phyloP scores from a whole-genome alignment of 495 filamentous ascomycete genomes.

The Penicillium psychrofluorescens region DNA sequence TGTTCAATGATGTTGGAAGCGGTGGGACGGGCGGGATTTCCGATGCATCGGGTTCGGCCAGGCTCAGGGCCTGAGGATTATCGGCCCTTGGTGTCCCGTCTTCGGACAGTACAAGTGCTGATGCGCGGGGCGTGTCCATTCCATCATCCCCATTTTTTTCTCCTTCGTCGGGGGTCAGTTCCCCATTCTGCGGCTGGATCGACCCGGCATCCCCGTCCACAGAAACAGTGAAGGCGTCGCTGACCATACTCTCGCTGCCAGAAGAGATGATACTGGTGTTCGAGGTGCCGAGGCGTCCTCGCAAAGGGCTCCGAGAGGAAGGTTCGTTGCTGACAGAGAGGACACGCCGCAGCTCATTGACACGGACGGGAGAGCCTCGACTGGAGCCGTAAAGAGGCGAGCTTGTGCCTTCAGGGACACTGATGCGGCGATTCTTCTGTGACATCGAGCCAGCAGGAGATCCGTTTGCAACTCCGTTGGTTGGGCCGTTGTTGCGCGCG shows the following conservation, averaged over 20 bases:
- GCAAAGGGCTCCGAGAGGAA: conserved; percentile 31
- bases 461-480: conserved; percentile 43
- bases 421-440: conserved; percentile 28
- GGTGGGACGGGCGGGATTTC: conserved; percentile 38
- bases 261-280: conserved; percentile 32
- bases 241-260: conserved; percentile 42
- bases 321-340: conserved; percentile 45
- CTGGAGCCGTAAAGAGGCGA: conserved; percentile 48
- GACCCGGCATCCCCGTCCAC: conserved; percentile 27
- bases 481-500: conserved; percentile 43
- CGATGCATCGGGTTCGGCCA: conserved; percentile 9
- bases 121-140: conserved; percentile 27
- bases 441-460: conserved; percentile 22
- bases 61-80: conserved; percentile 2
- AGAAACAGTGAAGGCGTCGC: conserved; percentile 28
- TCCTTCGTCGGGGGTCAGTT: conserved; percentile 6
- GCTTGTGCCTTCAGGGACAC: conserved; percentile 40
- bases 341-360: conserved; percentile 80
- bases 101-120: conserved; percentile 8
- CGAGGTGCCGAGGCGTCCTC: conserved; percentile 28
- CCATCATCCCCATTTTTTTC: conserved; percentile 9
- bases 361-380: conserved; percentile 63
- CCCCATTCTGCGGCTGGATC: conserved; percentile 20
- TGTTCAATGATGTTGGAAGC: conserved; percentile 29
- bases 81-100: conserved; percentile 2